These are phyloP conservation scores for Aureobasidium sp. DNA, from an alignment of 2,329 filamentous ascomycete species.

Conservation along the genomic window DNA sequence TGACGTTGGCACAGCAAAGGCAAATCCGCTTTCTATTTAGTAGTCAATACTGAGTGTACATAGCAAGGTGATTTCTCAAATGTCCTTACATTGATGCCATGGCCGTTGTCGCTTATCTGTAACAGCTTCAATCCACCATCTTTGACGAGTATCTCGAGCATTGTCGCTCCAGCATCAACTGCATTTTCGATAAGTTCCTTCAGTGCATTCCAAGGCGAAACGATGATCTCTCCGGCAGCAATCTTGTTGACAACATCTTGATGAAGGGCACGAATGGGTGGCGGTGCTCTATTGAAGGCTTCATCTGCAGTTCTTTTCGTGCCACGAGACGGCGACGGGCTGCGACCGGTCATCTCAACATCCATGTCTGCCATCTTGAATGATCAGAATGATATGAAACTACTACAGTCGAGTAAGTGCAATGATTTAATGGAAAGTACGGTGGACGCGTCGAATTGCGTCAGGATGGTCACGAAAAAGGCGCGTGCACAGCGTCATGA, in stretches of 20 bases:
- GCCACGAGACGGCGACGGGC: constrained; percentile 25
- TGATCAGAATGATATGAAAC: neutral
- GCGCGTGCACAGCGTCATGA: constrained; percentile 6
- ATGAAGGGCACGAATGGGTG: constrained; percentile 65
- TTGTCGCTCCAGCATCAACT: constrained; percentile 92
- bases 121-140: constrained; percentile 91
- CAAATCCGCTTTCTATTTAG: constrained; percentile 72
- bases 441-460: constrained; percentile 1
- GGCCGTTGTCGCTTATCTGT: constrained; percentile 95
- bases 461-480: constrained; percentile 9
- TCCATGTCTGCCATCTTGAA: neutral
- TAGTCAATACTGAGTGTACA: constrained; percentile 18
- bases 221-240: constrained; percentile 94
- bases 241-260: constrained; percentile 97
- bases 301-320: constrained; percentile 28
- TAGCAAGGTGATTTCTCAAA: neutral
- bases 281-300: constrained; percentile 20
- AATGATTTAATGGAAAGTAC: neutral
- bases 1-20: constrained; percentile 90
- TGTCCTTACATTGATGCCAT: constrained; percentile 75
- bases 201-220: constrained; percentile 88
- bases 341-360: constrained; percentile 1
- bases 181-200: constrained; percentile 97
- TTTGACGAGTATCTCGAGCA: constrained; percentile 84
- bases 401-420: neutral